Conservation (phyloP, 75 land plant species). For the Azolla pinnata region DNA sequence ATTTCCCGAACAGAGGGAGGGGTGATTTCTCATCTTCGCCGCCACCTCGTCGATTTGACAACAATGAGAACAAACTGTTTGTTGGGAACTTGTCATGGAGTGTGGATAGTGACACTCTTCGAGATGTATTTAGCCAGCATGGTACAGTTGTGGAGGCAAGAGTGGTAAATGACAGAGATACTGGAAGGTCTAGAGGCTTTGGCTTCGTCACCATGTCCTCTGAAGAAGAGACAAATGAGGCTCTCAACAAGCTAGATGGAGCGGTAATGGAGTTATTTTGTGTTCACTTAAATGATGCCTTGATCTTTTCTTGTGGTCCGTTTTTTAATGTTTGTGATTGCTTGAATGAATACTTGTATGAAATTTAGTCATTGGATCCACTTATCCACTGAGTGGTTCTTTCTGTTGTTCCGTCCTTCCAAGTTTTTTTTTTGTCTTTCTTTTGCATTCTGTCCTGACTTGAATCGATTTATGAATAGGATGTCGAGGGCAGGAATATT, state of each 20-base stretch:
- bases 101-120: slow-evolving; percentile 55
- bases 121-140: slow-evolving; percentile 53
- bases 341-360: too few relatives aligned
- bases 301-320: too few relatives aligned
- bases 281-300: not conserved
- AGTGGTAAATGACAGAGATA: slow-evolving; percentile 72
- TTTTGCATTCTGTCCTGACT: too few relatives aligned
- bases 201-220: slow-evolving; percentile 73
- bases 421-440: slow-evolving; percentile 6
- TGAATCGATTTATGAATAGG: too few relatives aligned
- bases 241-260: slow-evolving; percentile 62
- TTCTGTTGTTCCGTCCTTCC: not conserved
- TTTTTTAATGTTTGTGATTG: too few relatives aligned
- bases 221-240: slow-evolving; percentile 49
- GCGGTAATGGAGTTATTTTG: slow-evolving; percentile 30
- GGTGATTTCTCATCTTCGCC: slow-evolving; percentile 37
- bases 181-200: slow-evolving; percentile 88
- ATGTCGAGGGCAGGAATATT: slow-evolving; percentile 56
- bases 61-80: slow-evolving; percentile 47
- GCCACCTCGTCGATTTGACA: slow-evolving; percentile 27
- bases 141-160: slow-evolving; percentile 76
- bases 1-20: slow-evolving; percentile 32
- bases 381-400: not conserved
- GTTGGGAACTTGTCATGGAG: slow-evolving; percentile 88
- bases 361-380: not conserved